Evolutionary conservation across 2,329 filamentous ascomycete species (phyloP).

Genomic region (Diaporthe aspalathi): DNA sequence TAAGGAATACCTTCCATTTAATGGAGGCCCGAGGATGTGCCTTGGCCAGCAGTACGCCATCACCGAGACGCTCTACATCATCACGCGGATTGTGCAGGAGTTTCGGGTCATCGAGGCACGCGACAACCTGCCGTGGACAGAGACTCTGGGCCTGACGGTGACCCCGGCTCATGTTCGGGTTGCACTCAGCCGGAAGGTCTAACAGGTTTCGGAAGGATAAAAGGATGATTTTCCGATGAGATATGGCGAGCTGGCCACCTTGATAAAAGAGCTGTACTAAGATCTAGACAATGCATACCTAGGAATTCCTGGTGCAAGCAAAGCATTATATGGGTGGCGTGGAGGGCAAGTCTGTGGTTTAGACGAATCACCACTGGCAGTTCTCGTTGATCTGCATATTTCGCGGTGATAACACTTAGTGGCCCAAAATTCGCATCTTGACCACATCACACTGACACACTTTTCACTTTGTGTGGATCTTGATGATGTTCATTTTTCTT

Average conservation of each 20-base stretch:
- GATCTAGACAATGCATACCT: background rate
- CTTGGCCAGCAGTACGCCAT: constrained; percentile 42
- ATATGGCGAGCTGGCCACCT: background rate
- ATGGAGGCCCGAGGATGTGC: constrained; percentile 51
- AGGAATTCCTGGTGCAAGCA: background rate
- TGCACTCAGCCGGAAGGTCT: background rate
- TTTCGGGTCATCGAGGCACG: background rate
- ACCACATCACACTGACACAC: no score
- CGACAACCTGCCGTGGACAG: background rate
- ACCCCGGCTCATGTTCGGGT: constrained; percentile 7
- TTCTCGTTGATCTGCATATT: no score
- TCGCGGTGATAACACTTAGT: no score
- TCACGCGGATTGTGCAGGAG: constrained; percentile 10
- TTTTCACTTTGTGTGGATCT: background rate
- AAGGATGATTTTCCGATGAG: background rate
- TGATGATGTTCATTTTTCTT: background rate
- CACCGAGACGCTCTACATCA: background rate
- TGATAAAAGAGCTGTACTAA: background rate
- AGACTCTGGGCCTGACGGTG: constrained; percentile 3
- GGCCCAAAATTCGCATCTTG: no score
- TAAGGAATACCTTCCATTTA: constrained; percentile 53
- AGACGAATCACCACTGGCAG: no score
- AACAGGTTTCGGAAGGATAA: background rate
- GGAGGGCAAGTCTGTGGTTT: no score
- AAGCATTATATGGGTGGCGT: background rate